A percentile compares a stretch with the other conserved stretches of the same genome.
These are phyloP conservation scores for Imleria badia DNA, from an alignment of 768 basidiomycete species.

Conservation along the genomic window DNA sequence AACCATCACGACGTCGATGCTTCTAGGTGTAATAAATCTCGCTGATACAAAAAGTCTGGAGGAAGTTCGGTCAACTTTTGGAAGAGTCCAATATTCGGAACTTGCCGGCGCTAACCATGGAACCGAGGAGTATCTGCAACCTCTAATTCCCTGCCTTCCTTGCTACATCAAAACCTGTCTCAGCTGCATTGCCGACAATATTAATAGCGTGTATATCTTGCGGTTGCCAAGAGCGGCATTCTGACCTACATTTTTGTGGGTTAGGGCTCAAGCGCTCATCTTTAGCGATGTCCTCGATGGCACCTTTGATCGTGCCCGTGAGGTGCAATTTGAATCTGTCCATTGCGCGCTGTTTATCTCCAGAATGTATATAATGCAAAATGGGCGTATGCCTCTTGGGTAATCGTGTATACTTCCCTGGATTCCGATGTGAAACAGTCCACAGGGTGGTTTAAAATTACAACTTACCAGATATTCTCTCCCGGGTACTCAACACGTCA, in stretches of 20 bases:
- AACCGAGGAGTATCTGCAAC: constrained; percentile 18
- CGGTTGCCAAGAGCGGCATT: constrained; percentile 14
- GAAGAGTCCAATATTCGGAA: constrained; percentile 19
- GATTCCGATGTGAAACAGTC: constrained; percentile 1
- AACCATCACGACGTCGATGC: constrained; percentile 28
- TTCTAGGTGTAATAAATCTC: constrained; percentile 28
- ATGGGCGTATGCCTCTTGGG: constrained; percentile 2
- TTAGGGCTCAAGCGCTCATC: constrained; percentile 1
- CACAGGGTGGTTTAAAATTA: constrained; percentile 9
- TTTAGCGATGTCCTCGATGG: constrained; percentile 13
- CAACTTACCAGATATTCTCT: constrained; percentile 10
- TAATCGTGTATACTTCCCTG: not conserved
- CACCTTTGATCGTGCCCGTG: constrained; percentile 7
- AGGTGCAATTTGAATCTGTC: constrained; percentile 23
- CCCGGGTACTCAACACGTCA: not conserved
- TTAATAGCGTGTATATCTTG: not conserved
- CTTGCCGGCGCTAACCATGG: constrained; percentile 22
- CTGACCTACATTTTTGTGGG: constrained; percentile 8
- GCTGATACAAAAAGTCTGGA: constrained; percentile 23
- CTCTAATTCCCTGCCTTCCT: constrained; percentile 20
- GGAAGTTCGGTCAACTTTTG: constrained; percentile 20
- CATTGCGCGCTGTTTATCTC: constrained; percentile 20
- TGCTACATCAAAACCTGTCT: constrained; percentile 23
- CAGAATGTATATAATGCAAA: constrained; percentile 5
- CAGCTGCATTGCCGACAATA: constrained; percentile 1